Conservation (phyloP, 148 eudicot species). For the Simmondsia chinensis region DNA sequence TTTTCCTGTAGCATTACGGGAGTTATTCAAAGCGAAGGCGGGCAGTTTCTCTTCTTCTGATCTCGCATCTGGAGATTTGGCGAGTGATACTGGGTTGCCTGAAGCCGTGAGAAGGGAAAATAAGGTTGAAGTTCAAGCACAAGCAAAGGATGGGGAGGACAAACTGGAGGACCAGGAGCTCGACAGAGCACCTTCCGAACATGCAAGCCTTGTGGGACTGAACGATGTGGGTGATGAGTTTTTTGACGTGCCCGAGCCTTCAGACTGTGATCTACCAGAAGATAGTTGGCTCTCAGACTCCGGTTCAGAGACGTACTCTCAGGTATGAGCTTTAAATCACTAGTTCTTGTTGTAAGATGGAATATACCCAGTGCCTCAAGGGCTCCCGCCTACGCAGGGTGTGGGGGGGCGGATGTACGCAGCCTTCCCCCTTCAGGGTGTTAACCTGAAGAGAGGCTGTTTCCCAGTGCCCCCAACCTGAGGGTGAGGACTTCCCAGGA, state of each 20-base stretch:
- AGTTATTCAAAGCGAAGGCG: constrained; percentile 43
- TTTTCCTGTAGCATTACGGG: constrained; percentile 44
- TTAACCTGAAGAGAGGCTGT: too few species aligned
- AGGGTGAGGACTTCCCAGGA: too few species aligned
- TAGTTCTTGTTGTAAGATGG: too few species aligned
- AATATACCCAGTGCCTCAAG: too few species aligned
- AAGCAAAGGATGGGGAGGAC: constrained; percentile 14
- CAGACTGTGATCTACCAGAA: constrained; percentile 44
- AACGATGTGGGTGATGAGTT: constrained; percentile 58
- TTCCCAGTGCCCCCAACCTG: too few species aligned
- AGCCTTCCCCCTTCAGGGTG: too few species aligned
- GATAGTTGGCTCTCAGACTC: constrained; percentile 43
- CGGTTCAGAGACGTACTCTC: constrained; percentile 31
- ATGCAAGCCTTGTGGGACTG: constrained; percentile 36
- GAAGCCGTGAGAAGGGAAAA: constrained; percentile 11
- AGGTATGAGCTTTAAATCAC: constrained; percentile 24
- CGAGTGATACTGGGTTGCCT: constrained; percentile 6
- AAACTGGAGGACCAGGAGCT: constrained; percentile 25
- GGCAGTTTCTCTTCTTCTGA: constrained; percentile 29
- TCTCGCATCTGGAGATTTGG: constrained; percentile 33
- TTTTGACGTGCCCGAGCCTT: constrained; percentile 59
- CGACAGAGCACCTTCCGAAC: constrained; percentile 32
- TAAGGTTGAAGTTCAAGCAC: constrained; percentile 20
- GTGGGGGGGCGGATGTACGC: too few species aligned
- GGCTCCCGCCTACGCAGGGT: too few species aligned